Percentiles rank a stretch among this genome's conserved stretches.
These are phyloP conservation scores for Syncephalastrum contaminatum DNA, from an alignment of 371 early-diverging fungal genomes.

Conservation along the genomic window DNA sequence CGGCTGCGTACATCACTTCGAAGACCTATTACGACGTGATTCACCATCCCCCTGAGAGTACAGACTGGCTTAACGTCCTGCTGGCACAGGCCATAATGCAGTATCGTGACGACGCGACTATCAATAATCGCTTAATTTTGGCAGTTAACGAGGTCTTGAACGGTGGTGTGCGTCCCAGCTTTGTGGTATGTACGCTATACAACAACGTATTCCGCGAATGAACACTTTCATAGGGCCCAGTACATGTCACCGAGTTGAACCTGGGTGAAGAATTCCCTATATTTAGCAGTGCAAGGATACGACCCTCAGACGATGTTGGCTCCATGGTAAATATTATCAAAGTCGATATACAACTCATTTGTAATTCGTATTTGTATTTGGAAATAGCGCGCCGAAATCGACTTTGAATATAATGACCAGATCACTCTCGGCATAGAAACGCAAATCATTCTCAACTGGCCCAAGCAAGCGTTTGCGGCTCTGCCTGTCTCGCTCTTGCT, in stretches of 20 bases:
- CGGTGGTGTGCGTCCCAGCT: conserved; percentile 73
- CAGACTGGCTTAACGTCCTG: conserved; percentile 92
- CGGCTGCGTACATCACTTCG: conserved; percentile 49
- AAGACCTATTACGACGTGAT: conserved; percentile 65
- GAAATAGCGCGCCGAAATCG: conserved; percentile 69
- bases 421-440: conserved; percentile 80
- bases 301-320: conserved; percentile 69
- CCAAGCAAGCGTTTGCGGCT: conserved; percentile 80
- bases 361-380: neutral
- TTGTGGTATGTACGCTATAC: conserved; percentile 59
- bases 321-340: conserved; percentile 59
- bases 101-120: conserved; percentile 80
- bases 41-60: conserved; percentile 75
- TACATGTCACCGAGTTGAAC: conserved; percentile 85
- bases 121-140: conserved; percentile 69
- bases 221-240: conserved; percentile 60
- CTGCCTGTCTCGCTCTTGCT: conserved; percentile 85
- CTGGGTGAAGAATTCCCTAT: conserved; percentile 89
- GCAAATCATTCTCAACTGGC: conserved; percentile 89
- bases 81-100: conserved; percentile 82
- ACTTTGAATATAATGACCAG: conserved; percentile 79
- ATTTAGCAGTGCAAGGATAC: conserved; percentile 69
- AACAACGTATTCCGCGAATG: neutral
- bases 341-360: neutral
- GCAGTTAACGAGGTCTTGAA: conserved; percentile 81